phyloP scores from a whole-genome alignment of 306 rosid genomes.

The Delonix regia region DNA sequence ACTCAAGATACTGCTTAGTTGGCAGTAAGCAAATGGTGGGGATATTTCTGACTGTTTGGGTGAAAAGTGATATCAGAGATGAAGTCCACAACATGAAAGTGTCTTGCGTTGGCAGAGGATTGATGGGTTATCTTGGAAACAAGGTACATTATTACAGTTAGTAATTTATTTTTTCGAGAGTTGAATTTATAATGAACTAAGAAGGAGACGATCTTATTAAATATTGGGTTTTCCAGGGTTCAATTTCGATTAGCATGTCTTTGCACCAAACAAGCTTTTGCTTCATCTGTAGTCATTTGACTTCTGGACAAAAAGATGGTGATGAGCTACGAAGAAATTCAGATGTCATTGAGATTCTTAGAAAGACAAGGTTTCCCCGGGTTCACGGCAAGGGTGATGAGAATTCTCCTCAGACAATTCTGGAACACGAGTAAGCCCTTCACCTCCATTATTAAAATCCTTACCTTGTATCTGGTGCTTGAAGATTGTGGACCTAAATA shows the following conservation, averaged over 20 bases:
- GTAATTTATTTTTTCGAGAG: conserved; percentile 12
- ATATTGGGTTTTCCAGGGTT: conserved; percentile 72
- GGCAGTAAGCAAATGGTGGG: conserved; percentile 98
- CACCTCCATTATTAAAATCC: conserved; percentile 1
- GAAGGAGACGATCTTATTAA: conserved; percentile 36
- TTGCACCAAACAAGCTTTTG: conserved; percentile 92
- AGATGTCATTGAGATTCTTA: conserved; percentile 85
- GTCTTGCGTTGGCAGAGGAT: conserved; percentile 92
- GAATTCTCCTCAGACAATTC: conserved; percentile 73
- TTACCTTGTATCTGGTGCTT: conserved; percentile 15
- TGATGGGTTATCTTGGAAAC: conserved; percentile 95
- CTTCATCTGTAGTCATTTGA: conserved; percentile 92
- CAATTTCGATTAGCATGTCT: conserved; percentile 90
- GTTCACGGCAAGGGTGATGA: conserved; percentile 62
- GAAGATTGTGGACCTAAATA: conserved; percentile 7
- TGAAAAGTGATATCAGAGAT: conserved; percentile 71
- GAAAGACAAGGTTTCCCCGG: conserved; percentile 80
- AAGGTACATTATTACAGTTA: conserved; percentile 53
- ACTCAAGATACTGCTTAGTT: conserved; percentile 76
- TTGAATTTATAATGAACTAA: conserved; percentile 16
- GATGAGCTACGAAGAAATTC: conserved; percentile 87
- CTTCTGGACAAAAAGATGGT: conserved; percentile 93
- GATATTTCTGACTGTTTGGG: conserved; percentile 79
- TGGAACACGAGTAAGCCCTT: conserved; percentile 74
- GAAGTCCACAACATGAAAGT: conserved; percentile 76